phyloP scores from a whole-genome alignment of 495 filamentous ascomycete species.

The Tirmania nivea region DNA sequence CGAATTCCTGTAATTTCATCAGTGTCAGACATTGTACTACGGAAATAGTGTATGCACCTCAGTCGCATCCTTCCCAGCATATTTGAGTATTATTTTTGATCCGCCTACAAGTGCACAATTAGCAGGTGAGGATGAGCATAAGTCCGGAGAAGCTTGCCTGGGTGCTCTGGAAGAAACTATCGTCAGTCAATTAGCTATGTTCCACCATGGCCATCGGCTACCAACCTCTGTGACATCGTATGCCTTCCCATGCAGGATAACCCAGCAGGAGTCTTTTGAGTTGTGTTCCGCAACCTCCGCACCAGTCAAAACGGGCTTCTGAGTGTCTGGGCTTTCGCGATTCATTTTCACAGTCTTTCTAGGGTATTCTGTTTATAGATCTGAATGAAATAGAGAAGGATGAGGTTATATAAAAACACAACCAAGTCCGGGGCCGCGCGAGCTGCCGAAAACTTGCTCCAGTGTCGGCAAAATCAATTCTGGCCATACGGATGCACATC shows the following conservation, averaged over 20 bases:
- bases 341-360: too few species aligned
- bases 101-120: slow-evolving; percentile 42
- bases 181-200: background rate
- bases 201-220: background rate
- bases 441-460: background rate
- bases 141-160: slow-evolving; percentile 26
- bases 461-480: background rate
- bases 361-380: too few species aligned
- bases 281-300: slow-evolving; percentile 48
- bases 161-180: slow-evolving; percentile 34
- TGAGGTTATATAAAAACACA: too few species aligned
- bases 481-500: background rate
- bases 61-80: slow-evolving; percentile 72
- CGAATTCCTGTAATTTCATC: slow-evolving; percentile 14
- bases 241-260: slow-evolving; percentile 50
- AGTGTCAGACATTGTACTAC: background rate
- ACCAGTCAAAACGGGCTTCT: slow-evolving; percentile 25
- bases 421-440: background rate
- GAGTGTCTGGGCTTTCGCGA: too few species aligned
- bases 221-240: slow-evolving; percentile 55
- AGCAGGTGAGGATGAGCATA: too few species aligned
- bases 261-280: slow-evolving; percentile 50
- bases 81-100: slow-evolving; percentile 55
- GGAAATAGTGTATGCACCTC: slow-evolving; percentile 22
- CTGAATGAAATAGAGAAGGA: too few species aligned